These are phyloP conservation scores for Microdochium paspali DNA, from an alignment of 2,329 filamentous ascomycete species.

Conservation along the genomic window DNA sequence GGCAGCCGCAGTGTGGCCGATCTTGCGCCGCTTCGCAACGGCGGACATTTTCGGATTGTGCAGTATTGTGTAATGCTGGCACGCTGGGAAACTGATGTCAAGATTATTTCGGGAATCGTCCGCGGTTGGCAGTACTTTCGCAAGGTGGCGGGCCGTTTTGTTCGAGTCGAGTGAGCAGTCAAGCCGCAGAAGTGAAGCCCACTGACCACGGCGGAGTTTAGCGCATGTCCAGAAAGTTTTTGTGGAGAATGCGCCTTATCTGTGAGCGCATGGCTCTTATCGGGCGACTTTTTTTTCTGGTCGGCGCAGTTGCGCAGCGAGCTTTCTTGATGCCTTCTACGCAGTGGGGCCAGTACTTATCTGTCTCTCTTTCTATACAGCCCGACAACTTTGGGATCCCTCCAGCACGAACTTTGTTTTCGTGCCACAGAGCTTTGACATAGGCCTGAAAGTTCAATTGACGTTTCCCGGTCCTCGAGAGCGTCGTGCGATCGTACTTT, in stretches of 20 bases:
- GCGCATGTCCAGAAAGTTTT: neutral
- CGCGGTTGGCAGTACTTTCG: no score
- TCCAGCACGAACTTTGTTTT: neutral
- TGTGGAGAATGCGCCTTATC: neutral
- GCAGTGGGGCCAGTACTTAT: neutral
- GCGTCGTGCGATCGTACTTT: neutral
- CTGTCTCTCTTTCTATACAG: neutral
- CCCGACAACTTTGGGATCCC: neutral
- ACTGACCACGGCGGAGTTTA: neutral
- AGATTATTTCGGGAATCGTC: no score
- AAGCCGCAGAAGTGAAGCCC: neutral
- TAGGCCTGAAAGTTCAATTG: no score
- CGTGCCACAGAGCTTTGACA: neutral
- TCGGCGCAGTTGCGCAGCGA: neutral
- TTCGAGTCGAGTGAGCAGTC: no score
- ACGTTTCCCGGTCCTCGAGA: no score
- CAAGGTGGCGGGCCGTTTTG: no score
- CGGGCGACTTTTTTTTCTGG: slow-evolving; percentile 1
- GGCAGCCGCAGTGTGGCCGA: neutral
- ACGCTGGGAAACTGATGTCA: neutral
- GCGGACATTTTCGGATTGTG: neutral
- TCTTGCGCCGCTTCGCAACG: neutral
- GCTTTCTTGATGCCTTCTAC: neutral
- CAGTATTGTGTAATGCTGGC: neutral
- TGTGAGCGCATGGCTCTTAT: neutral